Conservation (phyloP, 139 green algal genomes). For the Chlamydomonas schloesseri region DNA sequence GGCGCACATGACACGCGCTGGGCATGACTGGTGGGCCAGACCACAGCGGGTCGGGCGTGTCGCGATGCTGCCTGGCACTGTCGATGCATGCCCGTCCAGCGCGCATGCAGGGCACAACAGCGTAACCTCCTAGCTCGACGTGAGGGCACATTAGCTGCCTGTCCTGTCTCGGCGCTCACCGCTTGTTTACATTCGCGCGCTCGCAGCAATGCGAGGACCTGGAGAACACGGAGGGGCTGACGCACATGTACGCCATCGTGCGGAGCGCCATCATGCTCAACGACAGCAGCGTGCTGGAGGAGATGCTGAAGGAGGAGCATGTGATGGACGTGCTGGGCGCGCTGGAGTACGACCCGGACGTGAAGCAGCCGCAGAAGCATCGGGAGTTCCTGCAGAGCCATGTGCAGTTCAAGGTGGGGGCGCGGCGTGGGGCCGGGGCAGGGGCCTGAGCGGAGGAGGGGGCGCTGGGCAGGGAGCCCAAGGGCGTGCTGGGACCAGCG, state of each 20-base stretch:
- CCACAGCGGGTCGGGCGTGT: no score
- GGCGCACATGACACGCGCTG: no score
- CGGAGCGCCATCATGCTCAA: constrained; percentile 92
- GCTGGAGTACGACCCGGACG: constrained; percentile 94
- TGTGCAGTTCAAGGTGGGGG: constrained; percentile 61
- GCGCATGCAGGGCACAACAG: no score
- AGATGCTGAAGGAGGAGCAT: constrained; percentile 85
- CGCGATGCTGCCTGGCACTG: no score
- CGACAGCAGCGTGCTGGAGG: constrained; percentile 90
- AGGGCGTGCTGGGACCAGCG: no score
- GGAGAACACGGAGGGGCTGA: constrained; percentile 87
- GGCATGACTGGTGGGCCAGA: no score
- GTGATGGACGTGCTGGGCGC: constrained; percentile 93
- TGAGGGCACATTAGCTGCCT: no score
- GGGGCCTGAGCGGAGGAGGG: neutral
- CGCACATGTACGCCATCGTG: constrained; percentile 82
- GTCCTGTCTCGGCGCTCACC: no score
- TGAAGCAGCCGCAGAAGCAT: constrained; percentile 80
- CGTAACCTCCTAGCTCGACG: no score
- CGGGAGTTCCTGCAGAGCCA: constrained; percentile 75
- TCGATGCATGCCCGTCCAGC: no score
- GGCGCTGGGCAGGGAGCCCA: no score
- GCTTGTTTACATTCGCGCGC: no score
- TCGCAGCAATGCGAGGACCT: constrained; percentile 92
- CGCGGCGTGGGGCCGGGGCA: neutral